phyloP scores from a whole-genome alignment of 495 filamentous ascomycete genomes.

The Tetracladium marchalianum region DNA sequence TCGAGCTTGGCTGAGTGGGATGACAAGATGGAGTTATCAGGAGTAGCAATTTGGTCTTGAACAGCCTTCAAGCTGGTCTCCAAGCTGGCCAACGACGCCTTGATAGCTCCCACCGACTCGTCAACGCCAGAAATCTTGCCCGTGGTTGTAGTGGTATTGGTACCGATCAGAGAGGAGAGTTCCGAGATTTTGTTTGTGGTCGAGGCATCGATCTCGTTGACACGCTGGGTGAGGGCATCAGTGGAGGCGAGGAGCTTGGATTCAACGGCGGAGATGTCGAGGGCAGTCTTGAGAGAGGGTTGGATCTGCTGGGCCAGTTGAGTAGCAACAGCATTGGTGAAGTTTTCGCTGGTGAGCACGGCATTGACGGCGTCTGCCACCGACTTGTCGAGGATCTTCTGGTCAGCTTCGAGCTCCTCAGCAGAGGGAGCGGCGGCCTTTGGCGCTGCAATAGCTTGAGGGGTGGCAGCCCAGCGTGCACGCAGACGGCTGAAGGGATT shows the following conservation, averaged over 20 bases:
- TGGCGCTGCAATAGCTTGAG: neutral
- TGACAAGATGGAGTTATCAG: conserved; percentile 13
- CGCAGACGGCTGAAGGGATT: conserved; percentile 7
- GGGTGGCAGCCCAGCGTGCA: neutral
- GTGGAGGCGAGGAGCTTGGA: conserved; percentile 11
- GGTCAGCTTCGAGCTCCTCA: conserved; percentile 7
- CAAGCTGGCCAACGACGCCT: conserved; percentile 9
- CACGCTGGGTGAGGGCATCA: conserved; percentile 10
- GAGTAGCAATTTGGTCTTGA: conserved; percentile 11
- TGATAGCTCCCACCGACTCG: conserved; percentile 14
- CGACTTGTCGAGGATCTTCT: conserved; percentile 12
- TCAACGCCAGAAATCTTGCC: conserved; percentile 16
- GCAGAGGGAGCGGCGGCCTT: neutral
- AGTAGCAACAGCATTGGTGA: conserved; percentile 18
- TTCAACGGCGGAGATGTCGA: conserved; percentile 16
- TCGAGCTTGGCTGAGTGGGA: conserved; percentile 13
- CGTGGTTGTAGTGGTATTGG: conserved; percentile 6
- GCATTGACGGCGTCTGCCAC: conserved; percentile 15
- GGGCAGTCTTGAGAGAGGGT: conserved; percentile 14
- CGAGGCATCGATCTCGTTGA: conserved; percentile 9
- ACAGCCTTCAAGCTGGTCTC: conserved; percentile 14
- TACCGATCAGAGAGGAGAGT: conserved; percentile 9
- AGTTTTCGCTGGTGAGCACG: conserved; percentile 16
- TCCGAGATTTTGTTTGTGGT: conserved; percentile 10
- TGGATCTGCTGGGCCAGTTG: conserved; percentile 15